Evolutionary conservation across 805 yeast genomes (phyloP), one percentile per base, ranked within the genome.

Genomic region (Peterozyma xylosa): DNA sequence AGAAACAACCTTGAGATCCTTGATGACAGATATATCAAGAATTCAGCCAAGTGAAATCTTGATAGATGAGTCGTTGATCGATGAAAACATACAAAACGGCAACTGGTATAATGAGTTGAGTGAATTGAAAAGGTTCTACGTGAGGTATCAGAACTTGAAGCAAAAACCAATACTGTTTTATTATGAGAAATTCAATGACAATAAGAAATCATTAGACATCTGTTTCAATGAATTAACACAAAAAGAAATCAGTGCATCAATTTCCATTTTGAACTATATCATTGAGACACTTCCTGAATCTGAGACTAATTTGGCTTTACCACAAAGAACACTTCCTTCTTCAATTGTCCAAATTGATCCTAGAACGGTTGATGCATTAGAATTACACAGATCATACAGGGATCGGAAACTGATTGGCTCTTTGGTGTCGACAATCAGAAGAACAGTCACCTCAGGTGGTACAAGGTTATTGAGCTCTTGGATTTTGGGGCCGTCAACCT

Each of bases 381-480:
- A 89, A 54, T 62, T 89, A 18, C 74, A 76, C 38, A 64, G 67
- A 42, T 80, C 87, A 0, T 73, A 78, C 6, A 62, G 86, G 45
- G 74, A 76, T 9, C 71, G 73, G 11, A 71, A 77, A 13, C 66
- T 61, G n/a, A 71, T 70, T 7, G 96, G 96, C 0, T 80, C 96
- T 0, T 60, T 91, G 17, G 66, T 86, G 5, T 74, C 78, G n/a
- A 73, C 84, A 0, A 73, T 93, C 3, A 75, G 78, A 46, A 66
- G 83, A 42, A 91, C 98, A 0, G 77, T 75, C 3, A 88, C 98
- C 0, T 71, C 82, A 1, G 80, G 93, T 0, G 98, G 98, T 0
- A 67, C 95, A 0, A 66, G 98, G 36, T 55, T 85, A n/a, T 63
- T 93, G 11, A 74, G 82, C 7, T 80, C 81, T 42, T 88, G 97